phyloP scores from a whole-genome alignment of 805 yeast genomes.

The Kuraishia hungarica region DNA sequence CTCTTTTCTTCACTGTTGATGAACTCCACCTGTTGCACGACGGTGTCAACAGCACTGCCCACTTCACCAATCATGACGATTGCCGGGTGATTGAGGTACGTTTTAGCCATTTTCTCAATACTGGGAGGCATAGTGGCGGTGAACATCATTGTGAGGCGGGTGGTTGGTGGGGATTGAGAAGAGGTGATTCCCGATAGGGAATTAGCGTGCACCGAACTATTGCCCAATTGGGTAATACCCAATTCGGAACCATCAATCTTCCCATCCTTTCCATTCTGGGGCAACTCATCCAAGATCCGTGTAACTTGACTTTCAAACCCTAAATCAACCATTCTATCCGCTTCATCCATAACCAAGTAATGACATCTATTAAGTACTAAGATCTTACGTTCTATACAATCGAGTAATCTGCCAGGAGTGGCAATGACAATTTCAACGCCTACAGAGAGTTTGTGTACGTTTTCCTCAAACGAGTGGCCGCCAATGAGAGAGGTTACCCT shows the following conservation, averaged over 20 bases:
- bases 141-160: constrained; percentile 80
- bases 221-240: too few relatives aligned
- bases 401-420: constrained; percentile 89
- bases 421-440: constrained; percentile 82
- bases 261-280: background rate
- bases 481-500: constrained; percentile 70
- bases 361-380: constrained; percentile 51
- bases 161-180: too few relatives aligned
- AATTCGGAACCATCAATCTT: too few relatives aligned
- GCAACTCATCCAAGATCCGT: constrained; percentile 43
- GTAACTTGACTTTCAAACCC: constrained; percentile 83
- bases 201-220: too few relatives aligned
- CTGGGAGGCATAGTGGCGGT: constrained; percentile 86
- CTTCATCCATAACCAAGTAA: constrained; percentile 82
- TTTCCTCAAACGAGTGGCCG: constrained; percentile 79
- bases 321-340: constrained; percentile 92
- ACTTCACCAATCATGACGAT: constrained; percentile 59
- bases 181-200: too few relatives aligned
- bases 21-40: constrained; percentile 61
- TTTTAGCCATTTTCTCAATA: constrained; percentile 57
- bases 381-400: constrained; percentile 63
- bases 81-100: constrained; percentile 54
- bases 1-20: constrained; percentile 34
- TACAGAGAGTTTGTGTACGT: constrained; percentile 45
- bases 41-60: constrained; percentile 58